Conservation (phyloP, 768 basidiomycete genomes). For the Lactifluus pinguis region DNA sequence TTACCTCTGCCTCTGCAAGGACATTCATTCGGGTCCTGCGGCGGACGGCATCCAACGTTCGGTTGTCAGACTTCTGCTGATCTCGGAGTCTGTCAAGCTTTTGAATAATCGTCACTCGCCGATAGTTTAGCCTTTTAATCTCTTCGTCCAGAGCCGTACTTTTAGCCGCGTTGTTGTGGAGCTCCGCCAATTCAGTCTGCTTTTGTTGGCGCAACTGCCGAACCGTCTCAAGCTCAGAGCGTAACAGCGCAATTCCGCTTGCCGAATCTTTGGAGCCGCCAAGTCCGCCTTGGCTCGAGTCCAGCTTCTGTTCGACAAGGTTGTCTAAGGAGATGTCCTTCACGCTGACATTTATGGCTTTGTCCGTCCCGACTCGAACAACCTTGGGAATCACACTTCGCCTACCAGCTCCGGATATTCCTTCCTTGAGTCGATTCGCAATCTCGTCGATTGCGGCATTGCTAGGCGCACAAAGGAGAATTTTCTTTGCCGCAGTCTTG, state of each 20-base stretch:
- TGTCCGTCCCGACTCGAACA: conserved; percentile 80
- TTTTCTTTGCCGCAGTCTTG: conserved; percentile 49
- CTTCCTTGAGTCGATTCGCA: conserved; percentile 74
- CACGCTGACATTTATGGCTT: conserved; percentile 65
- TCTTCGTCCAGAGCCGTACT: conserved; percentile 57
- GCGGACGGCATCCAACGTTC: conserved; percentile 75
- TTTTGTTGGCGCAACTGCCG: conserved; percentile 53
- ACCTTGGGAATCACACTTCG: conserved; percentile 57
- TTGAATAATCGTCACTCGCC: conserved; percentile 53
- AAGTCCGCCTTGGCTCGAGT: conserved; percentile 31
- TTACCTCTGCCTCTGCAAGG: conserved; percentile 83
- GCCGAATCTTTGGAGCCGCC: conserved; percentile 42
- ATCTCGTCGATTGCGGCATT: conserved; percentile 99
- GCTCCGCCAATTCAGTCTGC: conserved; percentile 45
- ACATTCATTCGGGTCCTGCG: conserved; percentile 67
- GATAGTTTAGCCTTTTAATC: conserved; percentile 54
- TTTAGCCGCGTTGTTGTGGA: conserved; percentile 50
- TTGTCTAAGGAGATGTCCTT: conserved; percentile 82
- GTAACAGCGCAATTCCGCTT: conserved; percentile 49
- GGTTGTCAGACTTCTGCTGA: conserved; percentile 67
- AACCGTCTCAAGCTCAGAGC: conserved; percentile 60
- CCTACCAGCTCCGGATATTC: conserved; percentile 52
- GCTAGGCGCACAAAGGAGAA: conserved; percentile 92
- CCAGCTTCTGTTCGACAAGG: conserved; percentile 71
- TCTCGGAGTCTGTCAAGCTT: conserved; percentile 74